Evolutionary conservation across 2,329 filamentous ascomycete genomes (phyloP), one percentile per base, ranked within the genome.

Genomic region (Fonsecaea multimorphosa): DNA sequence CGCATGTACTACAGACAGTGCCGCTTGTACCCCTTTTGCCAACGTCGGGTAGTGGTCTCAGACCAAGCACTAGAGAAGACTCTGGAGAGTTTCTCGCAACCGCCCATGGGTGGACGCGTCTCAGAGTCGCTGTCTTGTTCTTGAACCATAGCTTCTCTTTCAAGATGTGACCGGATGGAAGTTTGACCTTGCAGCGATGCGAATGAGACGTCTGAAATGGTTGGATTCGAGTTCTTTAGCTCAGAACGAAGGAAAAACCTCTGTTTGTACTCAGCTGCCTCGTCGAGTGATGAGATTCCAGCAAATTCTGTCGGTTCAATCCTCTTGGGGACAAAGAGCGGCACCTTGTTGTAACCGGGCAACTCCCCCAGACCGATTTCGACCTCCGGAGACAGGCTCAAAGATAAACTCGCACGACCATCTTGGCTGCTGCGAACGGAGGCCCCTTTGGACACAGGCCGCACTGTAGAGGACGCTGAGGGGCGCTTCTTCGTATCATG

Each of bases 161-260:
- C 65, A 36, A 64, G 40, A 19, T 61, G 61, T 38, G 65, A 67
- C 24, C 55, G 65, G 24, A 61, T 58, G 7, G 65, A 67, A 24
- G 60, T 64, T 14, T 61, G 65, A 12, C 57, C 61, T 5, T 51
- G 61, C 16, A 66, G 52, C 12, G 60, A 63, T n/a, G 27, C 51
- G 22, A 67, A 64, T 55, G 65, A 67, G n/a, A 60, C 22, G 38
- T 67, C 65, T 27, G 65, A 67, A 27, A 64, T 44, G 7, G 65
- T 49, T 36, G 61, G 53, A 31, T 40, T 58, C n/a, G 61, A 46
- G 11, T 29, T 34, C 2, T 51, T 61, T 9, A 38, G 29, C 61
- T 58, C 22, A 2, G 52, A 14, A n/a, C 61, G 57, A n/a, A 34
- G 24, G n/a, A 32, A 24, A n/a, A 60, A 31, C 29, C 19, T n/a